phyloP scores from a whole-genome alignment of 345 rosid genomes.

The Eucalyptus guilfoylei region DNA sequence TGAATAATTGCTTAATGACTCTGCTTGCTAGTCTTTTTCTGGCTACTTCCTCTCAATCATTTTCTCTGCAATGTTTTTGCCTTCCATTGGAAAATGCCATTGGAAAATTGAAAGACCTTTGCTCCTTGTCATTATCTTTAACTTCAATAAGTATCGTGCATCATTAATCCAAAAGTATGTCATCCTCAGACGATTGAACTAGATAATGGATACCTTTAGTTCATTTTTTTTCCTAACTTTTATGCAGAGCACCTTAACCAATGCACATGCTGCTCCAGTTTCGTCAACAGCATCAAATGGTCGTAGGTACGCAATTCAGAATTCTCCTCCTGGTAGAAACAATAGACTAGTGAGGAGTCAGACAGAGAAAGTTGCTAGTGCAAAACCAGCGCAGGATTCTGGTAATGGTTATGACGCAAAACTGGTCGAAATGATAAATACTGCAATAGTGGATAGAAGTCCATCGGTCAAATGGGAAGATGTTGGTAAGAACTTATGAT shows the following conservation, averaged over 20 bases:
- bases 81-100: not conserved
- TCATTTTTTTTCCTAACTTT: not conserved
- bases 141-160: not conserved
- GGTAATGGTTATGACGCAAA: slow-evolving; percentile 57
- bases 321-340: slow-evolving; percentile 23
- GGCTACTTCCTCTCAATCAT: not conserved
- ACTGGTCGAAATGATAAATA: slow-evolving; percentile 79
- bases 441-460: slow-evolving; percentile 87
- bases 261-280: slow-evolving; percentile 36
- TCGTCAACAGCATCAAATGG: slow-evolving; percentile 26
- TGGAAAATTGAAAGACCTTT: not conserved
- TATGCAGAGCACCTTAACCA: slow-evolving; percentile 46
- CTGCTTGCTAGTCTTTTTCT: not conserved
- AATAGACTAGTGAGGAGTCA: slow-evolving; percentile 17
- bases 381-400: slow-evolving; percentile 45
- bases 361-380: slow-evolving; percentile 24
- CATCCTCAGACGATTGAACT: not conserved
- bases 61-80: not conserved
- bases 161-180: not conserved
- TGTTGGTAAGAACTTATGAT: slow-evolving; percentile 51
- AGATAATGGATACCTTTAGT: not conserved
- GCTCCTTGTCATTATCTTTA: not conserved
- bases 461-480: slow-evolving; percentile 96
- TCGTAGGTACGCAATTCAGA: slow-evolving; percentile 18
- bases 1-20: not conserved